Evolutionary conservation across 192 early-diverging fungal genomes (phyloP).

Genomic region (Gonapodya prolifera): DNA sequence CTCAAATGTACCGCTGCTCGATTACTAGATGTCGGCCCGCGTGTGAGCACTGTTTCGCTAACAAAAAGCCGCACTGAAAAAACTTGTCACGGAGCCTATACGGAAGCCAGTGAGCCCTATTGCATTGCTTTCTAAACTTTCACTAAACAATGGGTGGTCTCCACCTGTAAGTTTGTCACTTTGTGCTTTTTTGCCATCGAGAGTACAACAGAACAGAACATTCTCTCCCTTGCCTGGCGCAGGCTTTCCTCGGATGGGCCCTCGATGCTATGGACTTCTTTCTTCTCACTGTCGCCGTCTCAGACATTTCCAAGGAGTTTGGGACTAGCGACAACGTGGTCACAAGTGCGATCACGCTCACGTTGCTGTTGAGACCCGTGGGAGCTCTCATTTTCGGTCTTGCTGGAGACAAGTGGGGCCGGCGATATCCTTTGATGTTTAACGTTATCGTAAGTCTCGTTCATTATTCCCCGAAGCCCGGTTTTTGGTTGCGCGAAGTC

Average conservation of each 20-base stretch:
- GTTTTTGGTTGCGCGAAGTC: conserved; percentile 42
- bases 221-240: background rate
- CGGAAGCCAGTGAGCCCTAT: conserved; percentile 12
- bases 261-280: conserved; percentile 63
- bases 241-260: conserved; percentile 59
- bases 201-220: background rate
- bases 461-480: no score
- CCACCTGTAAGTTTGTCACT: no score
- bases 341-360: conserved; percentile 51
- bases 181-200: no score
- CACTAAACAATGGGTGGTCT: no score
- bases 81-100: conserved; percentile 11
- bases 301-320: conserved; percentile 42
- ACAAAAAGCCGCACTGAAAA: conserved; percentile 1
- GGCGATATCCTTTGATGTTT: conserved; percentile 51
- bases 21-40: no score
- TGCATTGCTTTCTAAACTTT: background rate
- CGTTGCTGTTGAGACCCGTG: conserved; percentile 54
- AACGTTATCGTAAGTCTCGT: conserved; percentile 34
- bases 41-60: no score
- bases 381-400: conserved; percentile 62
- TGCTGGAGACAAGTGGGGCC: conserved; percentile 53
- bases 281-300: conserved; percentile 38
- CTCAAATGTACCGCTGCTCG: no score
- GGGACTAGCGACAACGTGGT: conserved; percentile 34